Base-by-base conservation (phyloP, 257 asterid genomes). In the Nemophila menziesii region DNA sequence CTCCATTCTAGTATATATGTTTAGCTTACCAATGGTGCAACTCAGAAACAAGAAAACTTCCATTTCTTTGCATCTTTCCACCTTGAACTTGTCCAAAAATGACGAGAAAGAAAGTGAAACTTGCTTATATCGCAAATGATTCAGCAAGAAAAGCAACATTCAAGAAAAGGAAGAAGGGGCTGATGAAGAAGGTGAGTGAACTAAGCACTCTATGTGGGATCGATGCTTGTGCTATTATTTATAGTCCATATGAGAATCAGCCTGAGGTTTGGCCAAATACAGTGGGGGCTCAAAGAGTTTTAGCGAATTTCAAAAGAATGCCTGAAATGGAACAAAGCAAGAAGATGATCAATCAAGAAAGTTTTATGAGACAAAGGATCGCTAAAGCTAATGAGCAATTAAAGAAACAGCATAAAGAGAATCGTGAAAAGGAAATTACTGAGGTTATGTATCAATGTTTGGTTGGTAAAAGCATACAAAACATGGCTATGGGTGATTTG, bases 41-140 rank as follows among this genome's bases (percentile, higher is more conserved):
- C n/a, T n/a, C n/a, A n/a, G n/a, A n/a, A n/a, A n/a, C n/a, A n/a
- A n/a, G n/a, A n/a, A n/a, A n/a, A n/a, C n/a, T n/a, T n/a, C n/a
- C n/a, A 20, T 27, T 27, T 11, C 4, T 11, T 54, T 20, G 14
- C 36, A 22, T 6, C 53, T 16, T n/a, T 29, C n/a, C n/a, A n/a
- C n/a, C 33, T 5, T 8, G 1, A 5, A 4, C 33, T 4, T 4
- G 33, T 26, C 10, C 12, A 27, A 13, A 26, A 22, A 79, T 79
- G 92, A 75, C 92, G 0, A 61, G 92, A 47, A 70, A 75, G 73
- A 79, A 79, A 26, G 92, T 79, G 74, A 79, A 75, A 65, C 82
- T 79, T 11, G 79, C 92, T 0, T 79, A 70, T 66, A 79, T 79
- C 62, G 44, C 64, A 5, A 72, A 67, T 51, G 82, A 75, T 64